Percentiles rank a stretch among this genome's conserved stretches.
phyloP scores from a whole-genome alignment of 306 rosid genomes.

The Pyrus communis region DNA sequence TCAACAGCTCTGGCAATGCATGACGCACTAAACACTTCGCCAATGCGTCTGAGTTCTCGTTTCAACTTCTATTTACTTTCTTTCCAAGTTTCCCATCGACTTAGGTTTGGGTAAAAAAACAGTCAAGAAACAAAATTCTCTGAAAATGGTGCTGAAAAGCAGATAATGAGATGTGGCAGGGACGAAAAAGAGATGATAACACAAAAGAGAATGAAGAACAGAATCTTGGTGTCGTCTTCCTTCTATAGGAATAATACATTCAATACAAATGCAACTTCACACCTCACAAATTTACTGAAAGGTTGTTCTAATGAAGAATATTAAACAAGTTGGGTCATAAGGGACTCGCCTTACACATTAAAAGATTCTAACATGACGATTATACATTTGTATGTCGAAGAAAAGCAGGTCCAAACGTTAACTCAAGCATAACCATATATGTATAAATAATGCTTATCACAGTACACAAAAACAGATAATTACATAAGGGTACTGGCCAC shows the following conservation, averaged over 20 bases:
- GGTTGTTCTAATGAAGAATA: not conserved
- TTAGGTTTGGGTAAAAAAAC: too few relatives aligned
- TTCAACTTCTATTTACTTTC: too few relatives aligned
- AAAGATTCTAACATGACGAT: not conserved
- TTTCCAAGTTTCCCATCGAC: too few relatives aligned
- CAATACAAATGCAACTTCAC: not conserved
- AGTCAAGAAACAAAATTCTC: not conserved
- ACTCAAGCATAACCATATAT: not conserved
- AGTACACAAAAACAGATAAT: conserved; percentile 10
- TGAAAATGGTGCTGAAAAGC: not conserved
- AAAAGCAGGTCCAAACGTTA: not conserved
- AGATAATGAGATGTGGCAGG: not conserved
- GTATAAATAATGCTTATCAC: not conserved
- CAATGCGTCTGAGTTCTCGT: too few relatives aligned
- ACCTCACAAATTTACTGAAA: not conserved
- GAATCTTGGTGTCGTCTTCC: not conserved
- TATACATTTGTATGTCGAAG: not conserved
- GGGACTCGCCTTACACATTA: not conserved
- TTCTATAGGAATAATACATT: not conserved
- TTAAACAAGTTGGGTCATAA: not conserved
- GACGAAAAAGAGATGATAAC: not conserved
- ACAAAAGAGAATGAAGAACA: not conserved
- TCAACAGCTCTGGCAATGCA: too few relatives aligned
- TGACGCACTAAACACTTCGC: too few relatives aligned
- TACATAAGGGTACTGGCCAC: conserved; percentile 13